These are phyloP conservation scores for Talaromyces verruculosus DNA, from an alignment of 2,329 filamentous ascomycete species.

Conservation along the genomic window DNA sequence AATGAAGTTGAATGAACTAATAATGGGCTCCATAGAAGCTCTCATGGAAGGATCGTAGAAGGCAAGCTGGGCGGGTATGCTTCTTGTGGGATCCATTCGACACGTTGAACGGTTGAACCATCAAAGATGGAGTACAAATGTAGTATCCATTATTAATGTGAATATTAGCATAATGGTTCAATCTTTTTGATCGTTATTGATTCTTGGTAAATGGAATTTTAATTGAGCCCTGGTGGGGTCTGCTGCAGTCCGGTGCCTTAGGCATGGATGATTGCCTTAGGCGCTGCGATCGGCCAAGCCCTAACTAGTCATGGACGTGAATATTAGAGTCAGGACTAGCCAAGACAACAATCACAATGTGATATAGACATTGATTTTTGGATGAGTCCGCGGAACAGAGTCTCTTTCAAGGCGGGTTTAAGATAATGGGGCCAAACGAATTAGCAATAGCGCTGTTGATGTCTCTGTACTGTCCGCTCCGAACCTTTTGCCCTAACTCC, in stretches of 20 bases:
- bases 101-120: background rate
- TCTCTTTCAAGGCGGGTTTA: background rate
- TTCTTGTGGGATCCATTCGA: background rate
- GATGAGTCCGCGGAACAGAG: background rate
- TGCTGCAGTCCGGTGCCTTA: background rate
- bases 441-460: background rate
- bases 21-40: constrained; percentile 10
- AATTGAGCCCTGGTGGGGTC: background rate
- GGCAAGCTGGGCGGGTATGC: background rate
- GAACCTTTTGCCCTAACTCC: background rate
- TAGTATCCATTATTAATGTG: constrained; percentile 9
- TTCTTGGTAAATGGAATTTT: background rate
- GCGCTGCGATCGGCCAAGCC: background rate
- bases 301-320: background rate
- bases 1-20: background rate
- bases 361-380: background rate
- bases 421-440: background rate
- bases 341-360: background rate
- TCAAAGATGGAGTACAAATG: background rate
- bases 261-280: background rate
- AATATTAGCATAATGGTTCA: background rate
- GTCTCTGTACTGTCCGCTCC: background rate
- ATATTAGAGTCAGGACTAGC: background rate
- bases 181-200: background rate
- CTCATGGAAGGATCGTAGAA: constrained; percentile 11